Base-by-base conservation (phyloP, 768 basidiomycete species). In the Trametes villosa region DNA sequence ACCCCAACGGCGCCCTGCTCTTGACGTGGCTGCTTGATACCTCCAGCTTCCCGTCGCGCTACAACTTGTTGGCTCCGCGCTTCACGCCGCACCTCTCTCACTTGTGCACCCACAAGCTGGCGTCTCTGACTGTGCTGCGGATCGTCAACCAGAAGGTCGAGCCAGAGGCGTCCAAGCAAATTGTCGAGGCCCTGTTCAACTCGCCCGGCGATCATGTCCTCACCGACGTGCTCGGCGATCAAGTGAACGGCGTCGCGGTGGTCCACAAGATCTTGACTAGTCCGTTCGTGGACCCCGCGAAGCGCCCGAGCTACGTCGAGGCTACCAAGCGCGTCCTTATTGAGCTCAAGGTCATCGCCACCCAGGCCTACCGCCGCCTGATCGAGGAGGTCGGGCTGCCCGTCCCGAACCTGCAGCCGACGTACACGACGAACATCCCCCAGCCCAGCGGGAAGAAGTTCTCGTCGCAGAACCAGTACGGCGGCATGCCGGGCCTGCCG, bases 61-160 rank as follows among this genome's bases (percentile, higher is more conserved):
- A 97, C 79, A 88, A 89, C 59, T 80, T 99, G 49, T 81, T 98
- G 47, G 95, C 97, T 1, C 95, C 95, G 46, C 92, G 96, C 49
- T 96, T 99, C 76, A 94, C 94, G 0, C 94, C 97, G 47, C 96
- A 98, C 71, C 82, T 98, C 38, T 95, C 94, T 3, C 96, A 98
- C 74, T 82, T 98, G 59, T 98, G 96, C 79, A 97, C 94, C 3
- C 97, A 99, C 80, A 98, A 98, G 75, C 76, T 99, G 68, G 96
- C 97, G 0, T 97, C 95, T 2, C 81, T 96, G 65, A 96, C 95
- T 1, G 94, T 98, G 40, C 81, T 99, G 65, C 84, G 96, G 71
- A 94, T 99, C 67, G 89, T 98, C 74, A 98, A 98, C 71, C 97
- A 99, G 76, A 94, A 92, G 76, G 88, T 89, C 26, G 97, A 98